phyloP scores from a whole-genome alignment of 2,329 filamentous ascomycete species.

The Xylariales sp. region DNA sequence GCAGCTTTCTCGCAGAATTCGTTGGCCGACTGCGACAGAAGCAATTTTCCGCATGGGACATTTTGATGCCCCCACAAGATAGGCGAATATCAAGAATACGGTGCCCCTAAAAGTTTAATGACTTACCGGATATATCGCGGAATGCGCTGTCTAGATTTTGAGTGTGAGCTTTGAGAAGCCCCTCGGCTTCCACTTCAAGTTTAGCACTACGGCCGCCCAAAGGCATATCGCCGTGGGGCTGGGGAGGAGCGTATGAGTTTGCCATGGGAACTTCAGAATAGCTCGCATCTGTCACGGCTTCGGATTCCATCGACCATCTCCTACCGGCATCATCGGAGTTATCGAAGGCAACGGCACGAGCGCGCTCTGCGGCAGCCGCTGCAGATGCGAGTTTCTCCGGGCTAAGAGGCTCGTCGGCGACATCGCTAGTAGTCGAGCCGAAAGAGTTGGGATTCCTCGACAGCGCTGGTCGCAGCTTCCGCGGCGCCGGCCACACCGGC shows the following conservation, averaged over 20 bases:
- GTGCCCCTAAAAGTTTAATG: background rate
- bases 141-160: conserved; percentile 9
- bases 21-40: background rate
- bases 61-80: background rate
- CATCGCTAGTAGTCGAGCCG: conserved; percentile 46
- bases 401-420: conserved; percentile 32
- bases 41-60: background rate
- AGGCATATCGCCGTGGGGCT: background rate
- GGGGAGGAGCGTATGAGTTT: background rate
- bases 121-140: conserved; percentile 24
- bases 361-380: conserved; percentile 54
- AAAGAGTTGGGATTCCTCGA: conserved; percentile 52
- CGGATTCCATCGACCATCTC: conserved; percentile 37
- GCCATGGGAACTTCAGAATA: conserved; percentile 29
- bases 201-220: conserved; percentile 2
- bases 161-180: conserved; percentile 38
- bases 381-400: conserved; percentile 42
- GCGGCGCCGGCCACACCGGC: conserved; percentile 17
- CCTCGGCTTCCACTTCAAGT: conserved; percentile 36
- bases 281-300: conserved; percentile 26
- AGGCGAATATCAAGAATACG: background rate
- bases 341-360: conserved; percentile 52
- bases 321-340: conserved; percentile 43
- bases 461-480: conserved; percentile 53
- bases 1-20: background rate